Base-by-base conservation (phyloP, 345 rosid genomes). In the Odontarrhena argentea region DNA sequence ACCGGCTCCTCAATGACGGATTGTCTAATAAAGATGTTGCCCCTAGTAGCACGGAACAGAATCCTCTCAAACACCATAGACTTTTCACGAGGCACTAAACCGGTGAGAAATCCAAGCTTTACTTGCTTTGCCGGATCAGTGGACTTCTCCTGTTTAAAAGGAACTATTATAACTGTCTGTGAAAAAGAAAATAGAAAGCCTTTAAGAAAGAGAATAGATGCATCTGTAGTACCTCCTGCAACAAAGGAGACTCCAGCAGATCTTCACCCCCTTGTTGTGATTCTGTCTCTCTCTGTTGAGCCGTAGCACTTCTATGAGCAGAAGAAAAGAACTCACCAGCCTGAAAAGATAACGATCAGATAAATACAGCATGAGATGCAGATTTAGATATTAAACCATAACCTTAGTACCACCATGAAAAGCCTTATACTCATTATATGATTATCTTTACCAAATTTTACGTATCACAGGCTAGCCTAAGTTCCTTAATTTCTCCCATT, bases 1-100 rank as follows among this genome's bases (percentile, higher is more conserved):
- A 91, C 88, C 36, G 96, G 80, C 37, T 83, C 93, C 67, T 91
- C 93, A 43, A 85, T 57, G 9, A 74, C 83, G 70, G 80, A 73
- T 76, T 87, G 96, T 68, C 84, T 85, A 59, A 84, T 65, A 59
- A 75, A 83, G 49, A 91, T 86, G 76, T 91, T 91, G 13, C 96
- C 99, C 86, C 97, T 86, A 60, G 99, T 94, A 52, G 99, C 99
- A 70, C 96, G 96, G 75, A 91, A 91, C 55, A 94, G 74, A 69
- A 91, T 94, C 81, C 97, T 91, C 80, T 94, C 99, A 81, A 86
- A 94, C 65, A 89, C 85, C 91, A 94, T 48, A 11, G 97, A 86
- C 77, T 88, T 94, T 15, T 79, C 97, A 70, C 89, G 87, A 46
- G 90, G 91, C 73, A 94, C 99, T 72, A 94, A 83, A 55, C 97